A percentile compares a stretch with the other conserved stretches of the same genome.
phyloP scores from a whole-genome alignment of 805 yeast species.

The Nakazawaea peltata region DNA sequence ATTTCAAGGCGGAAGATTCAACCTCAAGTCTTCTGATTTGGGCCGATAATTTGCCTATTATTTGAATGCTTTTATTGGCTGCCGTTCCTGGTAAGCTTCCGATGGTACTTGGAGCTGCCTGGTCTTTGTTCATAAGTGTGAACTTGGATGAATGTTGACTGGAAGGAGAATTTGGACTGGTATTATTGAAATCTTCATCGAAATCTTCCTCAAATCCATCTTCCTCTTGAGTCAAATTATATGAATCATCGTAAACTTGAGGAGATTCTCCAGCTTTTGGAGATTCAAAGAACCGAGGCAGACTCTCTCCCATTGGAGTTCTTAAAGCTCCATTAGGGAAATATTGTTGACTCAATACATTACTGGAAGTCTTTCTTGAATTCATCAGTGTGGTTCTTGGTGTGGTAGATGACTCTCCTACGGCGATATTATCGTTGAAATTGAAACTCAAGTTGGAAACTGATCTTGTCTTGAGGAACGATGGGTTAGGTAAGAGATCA shows the following conservation, averaged over 20 bases:
- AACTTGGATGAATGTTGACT: slow-evolving; percentile 7
- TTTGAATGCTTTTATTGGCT: slow-evolving; percentile 37
- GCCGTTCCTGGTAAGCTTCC: slow-evolving; percentile 1
- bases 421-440: slow-evolving; percentile 24
- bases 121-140: slow-evolving; percentile 5
- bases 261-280: slow-evolving; percentile 1
- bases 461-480: slow-evolving; percentile 15
- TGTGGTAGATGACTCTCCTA: slow-evolving; percentile 43
- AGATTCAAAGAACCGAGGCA: slow-evolving; percentile 5
- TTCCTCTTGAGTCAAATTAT: slow-evolving; percentile 2
- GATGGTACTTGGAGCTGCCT: slow-evolving; percentile 2
- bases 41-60: slow-evolving; percentile 67
- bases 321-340: neutral
- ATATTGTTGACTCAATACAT: slow-evolving; percentile 4
- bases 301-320: slow-evolving; percentile 3
- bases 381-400: slow-evolving; percentile 19
- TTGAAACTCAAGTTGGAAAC: slow-evolving; percentile 17
- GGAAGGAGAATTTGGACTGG: slow-evolving; percentile 3
- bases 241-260: slow-evolving; percentile 1
- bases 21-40: slow-evolving; percentile 75
- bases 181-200: slow-evolving; percentile 4
- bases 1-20: slow-evolving; percentile 59
- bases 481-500: slow-evolving; percentile 15
- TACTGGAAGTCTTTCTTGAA: slow-evolving; percentile 6
- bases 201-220: slow-evolving; percentile 2